A percentile compares a stretch with the other conserved stretches of the same genome.
Evolutionary conservation across 2,329 filamentous ascomycete species (phyloP).

Genomic region (Fusarium sp.): DNA sequence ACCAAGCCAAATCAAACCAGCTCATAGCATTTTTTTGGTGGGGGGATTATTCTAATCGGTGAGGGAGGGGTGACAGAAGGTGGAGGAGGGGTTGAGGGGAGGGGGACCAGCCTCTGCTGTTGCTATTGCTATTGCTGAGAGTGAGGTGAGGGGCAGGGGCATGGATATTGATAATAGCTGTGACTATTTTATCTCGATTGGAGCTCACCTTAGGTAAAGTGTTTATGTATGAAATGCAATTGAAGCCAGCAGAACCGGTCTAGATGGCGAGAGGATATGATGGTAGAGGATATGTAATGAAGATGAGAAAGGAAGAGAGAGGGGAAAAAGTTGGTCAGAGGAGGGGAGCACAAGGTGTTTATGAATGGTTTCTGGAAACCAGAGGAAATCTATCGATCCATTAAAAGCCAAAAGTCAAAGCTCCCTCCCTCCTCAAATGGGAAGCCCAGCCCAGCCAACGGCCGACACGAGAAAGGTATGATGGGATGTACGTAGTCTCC

Average conservation of each 20-base stretch:
- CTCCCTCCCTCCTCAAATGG: constrained; percentile 1
- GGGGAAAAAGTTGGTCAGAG: not conserved
- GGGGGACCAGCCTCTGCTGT: constrained; percentile 1
- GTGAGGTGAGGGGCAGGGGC: constrained; percentile 17
- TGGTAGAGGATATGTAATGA: constrained; percentile 11
- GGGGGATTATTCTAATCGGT: too few species aligned
- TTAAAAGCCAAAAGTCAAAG: constrained; percentile 20
- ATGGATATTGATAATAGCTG: constrained; percentile 29
- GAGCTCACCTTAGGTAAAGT: constrained; percentile 39
- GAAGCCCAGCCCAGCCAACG: constrained; percentile 29
- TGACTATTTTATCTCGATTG: constrained; percentile 25
- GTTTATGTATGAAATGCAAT: constrained; percentile 28
- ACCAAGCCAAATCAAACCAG: constrained; percentile 36
- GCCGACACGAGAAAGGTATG: constrained; percentile 38
- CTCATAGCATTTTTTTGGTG: constrained; percentile 39
- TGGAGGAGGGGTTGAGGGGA: constrained; percentile 30
- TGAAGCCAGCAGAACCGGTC: constrained; percentile 34
- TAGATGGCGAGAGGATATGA: constrained; percentile 19
- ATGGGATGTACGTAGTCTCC: constrained; percentile 30
- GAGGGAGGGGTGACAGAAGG: too few species aligned
- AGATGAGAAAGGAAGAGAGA: constrained; percentile 23
- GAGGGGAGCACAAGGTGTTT: constrained; percentile 38
- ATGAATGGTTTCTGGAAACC: constrained; percentile 36
- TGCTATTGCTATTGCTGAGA: constrained; percentile 5
- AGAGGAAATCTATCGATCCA: constrained; percentile 31